Percentiles rank a stretch among this genome's conserved stretches.
phyloP scores from a whole-genome alignment of 2,329 filamentous ascomycete genomes.

The Alternaria triticina region DNA sequence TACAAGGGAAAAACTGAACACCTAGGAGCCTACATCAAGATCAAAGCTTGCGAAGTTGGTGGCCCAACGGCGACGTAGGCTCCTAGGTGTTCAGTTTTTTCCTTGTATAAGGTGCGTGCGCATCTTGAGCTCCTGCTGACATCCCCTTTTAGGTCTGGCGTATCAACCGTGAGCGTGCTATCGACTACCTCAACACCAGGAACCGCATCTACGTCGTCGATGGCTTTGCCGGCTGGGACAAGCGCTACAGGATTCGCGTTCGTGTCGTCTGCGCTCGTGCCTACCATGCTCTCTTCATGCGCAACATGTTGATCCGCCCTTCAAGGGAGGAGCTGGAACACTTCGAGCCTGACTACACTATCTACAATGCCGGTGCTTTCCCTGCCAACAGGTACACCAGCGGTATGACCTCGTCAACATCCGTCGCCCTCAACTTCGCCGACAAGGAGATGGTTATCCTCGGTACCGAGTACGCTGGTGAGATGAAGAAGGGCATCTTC shows the following conservation, averaged over 20 bases:
- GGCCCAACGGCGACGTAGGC: too few relatives aligned
- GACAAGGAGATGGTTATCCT: conserved; percentile 99
- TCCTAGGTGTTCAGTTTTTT: too few relatives aligned
- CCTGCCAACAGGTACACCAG: conserved; percentile 97
- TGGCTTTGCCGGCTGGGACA: conserved; percentile 97
- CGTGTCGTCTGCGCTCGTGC: conserved; percentile 98
- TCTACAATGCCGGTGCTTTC: conserved; percentile 99
- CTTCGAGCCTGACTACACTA: conserved; percentile 99
- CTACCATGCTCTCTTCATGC: conserved; percentile 99
- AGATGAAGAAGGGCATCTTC: conserved; percentile 89
- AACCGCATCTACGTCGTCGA: conserved; percentile 99
- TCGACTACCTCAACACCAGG: conserved; percentile 98
- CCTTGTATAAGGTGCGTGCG: too few relatives aligned
- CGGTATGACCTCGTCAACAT: conserved; percentile 98
- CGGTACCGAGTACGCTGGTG: conserved; percentile 94
- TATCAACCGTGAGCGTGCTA: conserved; percentile 97
- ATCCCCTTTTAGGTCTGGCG: conserved; percentile 80
- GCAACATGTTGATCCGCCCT: conserved; percentile 99
- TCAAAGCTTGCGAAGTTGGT: too few relatives aligned
- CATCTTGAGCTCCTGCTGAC: conserved; percentile 15
- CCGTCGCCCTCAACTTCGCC: conserved; percentile 97
- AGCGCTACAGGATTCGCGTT: conserved; percentile 96
- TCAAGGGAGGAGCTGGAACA: conserved; percentile 88
- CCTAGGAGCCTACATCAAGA: too few relatives aligned
- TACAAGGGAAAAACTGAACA: too few relatives aligned